A percentile compares a stretch with the other conserved stretches of the same genome.
phyloP scores from a whole-genome alignment of 169 alveolate genomes.

The Plasmodium yoelii region DNA sequence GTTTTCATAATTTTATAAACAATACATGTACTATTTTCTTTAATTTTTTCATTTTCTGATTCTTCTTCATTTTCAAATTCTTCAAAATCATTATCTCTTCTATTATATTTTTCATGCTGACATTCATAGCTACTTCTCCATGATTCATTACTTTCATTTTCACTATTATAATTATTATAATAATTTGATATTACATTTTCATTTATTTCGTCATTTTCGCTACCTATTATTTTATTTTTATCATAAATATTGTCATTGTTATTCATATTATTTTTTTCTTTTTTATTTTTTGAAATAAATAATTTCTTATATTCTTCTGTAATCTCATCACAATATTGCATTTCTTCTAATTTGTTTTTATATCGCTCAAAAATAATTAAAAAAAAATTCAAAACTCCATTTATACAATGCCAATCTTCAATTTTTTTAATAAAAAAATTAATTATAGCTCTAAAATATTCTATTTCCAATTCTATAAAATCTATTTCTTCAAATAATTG shows the following conservation, averaged over 20 bases:
- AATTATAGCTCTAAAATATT: conserved; percentile 4
- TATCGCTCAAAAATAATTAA: conserved; percentile 34
- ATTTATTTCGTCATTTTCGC: background rate
- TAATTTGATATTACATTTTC: background rate
- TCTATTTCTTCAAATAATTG: conserved; percentile 21
- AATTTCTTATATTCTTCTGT: conserved; percentile 18
- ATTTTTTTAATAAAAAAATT: conserved; percentile 45
- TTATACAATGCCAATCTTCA: conserved; percentile 72
- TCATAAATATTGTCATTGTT: background rate
- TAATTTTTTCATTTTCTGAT: conserved; percentile 12
- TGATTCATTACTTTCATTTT: background rate
- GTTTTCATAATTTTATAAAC: conserved; percentile 54
- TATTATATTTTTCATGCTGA: background rate
- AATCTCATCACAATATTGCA: conserved; percentile 7
- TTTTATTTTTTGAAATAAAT: conserved; percentile 7
- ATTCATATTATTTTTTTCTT: background rate
- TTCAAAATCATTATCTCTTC: background rate
- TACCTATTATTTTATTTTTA: background rate
- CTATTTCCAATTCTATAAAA: conserved; percentile 9
- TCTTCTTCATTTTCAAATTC: background rate
- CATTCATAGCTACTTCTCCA: background rate
- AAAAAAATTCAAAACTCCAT: conserved; percentile 36
- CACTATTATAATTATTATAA: background rate
- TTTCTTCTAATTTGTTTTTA: conserved; percentile 7
- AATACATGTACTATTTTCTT: conserved; percentile 25